These are phyloP conservation scores for Ophiocordyceps sinensis DNA, from an alignment of 2,329 filamentous ascomycete genomes.

Conservation along the genomic window DNA sequence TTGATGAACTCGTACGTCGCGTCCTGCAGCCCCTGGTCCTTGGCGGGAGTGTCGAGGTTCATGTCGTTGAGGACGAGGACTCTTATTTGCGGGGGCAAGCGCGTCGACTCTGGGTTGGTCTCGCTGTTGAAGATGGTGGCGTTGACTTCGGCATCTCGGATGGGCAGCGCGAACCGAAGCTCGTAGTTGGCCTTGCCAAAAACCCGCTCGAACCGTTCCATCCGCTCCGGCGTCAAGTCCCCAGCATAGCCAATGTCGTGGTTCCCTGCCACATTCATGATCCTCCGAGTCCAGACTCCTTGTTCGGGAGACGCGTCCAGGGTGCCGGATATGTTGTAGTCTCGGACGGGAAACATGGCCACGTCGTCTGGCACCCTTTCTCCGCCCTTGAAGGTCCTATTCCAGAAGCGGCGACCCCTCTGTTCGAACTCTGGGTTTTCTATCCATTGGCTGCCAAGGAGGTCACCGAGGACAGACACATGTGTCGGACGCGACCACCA, in stretches of 20 bases:
- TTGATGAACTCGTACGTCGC: conserved; percentile 69
- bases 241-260: conserved; percentile 96
- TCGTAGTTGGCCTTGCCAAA: conserved; percentile 92
- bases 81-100: conserved; percentile 53
- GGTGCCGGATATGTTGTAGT: conserved; percentile 35
- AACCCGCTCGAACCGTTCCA: conserved; percentile 66
- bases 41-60: conserved; percentile 78
- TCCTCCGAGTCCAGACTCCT: conserved; percentile 51
- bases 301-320: conserved; percentile 29
- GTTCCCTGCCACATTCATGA: conserved; percentile 88
- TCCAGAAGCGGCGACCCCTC: conserved; percentile 66
- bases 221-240: conserved; percentile 62
- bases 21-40: conserved; percentile 51
- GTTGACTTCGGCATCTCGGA: conserved; percentile 22
- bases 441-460: conserved; percentile 94
- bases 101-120: conserved; percentile 29
- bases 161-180: conserved; percentile 52
- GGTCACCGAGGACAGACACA: conserved; percentile 74
- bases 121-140: conserved; percentile 26
- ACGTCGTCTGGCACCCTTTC: conserved; percentile 46
- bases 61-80: conserved; percentile 83
- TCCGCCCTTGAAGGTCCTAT: conserved; percentile 57
- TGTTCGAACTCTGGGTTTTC: conserved; percentile 67
- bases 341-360: conserved; percentile 29
- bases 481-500: conserved; percentile 85